phyloP scores from a whole-genome alignment of 257 asterid genomes.

The Nicotiana sylvestris region DNA sequence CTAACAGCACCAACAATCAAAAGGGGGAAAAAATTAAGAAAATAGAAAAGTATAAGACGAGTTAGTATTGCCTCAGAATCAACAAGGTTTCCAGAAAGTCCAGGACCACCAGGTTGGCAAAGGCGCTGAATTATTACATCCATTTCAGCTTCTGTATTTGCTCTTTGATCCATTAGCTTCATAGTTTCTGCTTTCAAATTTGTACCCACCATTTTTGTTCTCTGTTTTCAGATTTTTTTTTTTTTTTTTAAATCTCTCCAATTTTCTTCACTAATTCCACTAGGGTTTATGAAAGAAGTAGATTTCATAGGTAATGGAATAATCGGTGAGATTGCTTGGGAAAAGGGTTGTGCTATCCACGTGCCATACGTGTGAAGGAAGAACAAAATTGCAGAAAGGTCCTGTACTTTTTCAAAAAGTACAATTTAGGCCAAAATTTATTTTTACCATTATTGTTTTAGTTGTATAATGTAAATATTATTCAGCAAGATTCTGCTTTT shows the following conservation, averaged over 20 bases:
- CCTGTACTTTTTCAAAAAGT: not conserved
- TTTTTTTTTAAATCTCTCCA: not conserved
- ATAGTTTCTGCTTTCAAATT: conserved; percentile 79
- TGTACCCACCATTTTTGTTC: conserved; percentile 63
- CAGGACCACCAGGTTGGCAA: conserved; percentile 81
- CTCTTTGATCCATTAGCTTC: conserved; percentile 74
- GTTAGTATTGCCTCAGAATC: conserved; percentile 58
- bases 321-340: not conserved
- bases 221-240: not conserved
- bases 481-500: too few species aligned
- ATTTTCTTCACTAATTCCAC: not conserved
- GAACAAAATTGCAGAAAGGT: not conserved
- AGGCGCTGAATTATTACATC: conserved; percentile 68
- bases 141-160: conserved; percentile 70
- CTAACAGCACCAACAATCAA: too few species aligned
- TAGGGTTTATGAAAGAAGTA: not conserved
- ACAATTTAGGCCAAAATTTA: not conserved
- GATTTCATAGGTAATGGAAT: not conserved
- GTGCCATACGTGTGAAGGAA: not conserved
- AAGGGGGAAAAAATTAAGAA: not conserved
- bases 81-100: conserved; percentile 72
- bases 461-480: not conserved
- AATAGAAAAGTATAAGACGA: not conserved
- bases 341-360: not conserved
- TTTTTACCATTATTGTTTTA: not conserved